Conservation (phyloP, 2,329 filamentous ascomycete species). For the Cercospora sojina region DNA sequence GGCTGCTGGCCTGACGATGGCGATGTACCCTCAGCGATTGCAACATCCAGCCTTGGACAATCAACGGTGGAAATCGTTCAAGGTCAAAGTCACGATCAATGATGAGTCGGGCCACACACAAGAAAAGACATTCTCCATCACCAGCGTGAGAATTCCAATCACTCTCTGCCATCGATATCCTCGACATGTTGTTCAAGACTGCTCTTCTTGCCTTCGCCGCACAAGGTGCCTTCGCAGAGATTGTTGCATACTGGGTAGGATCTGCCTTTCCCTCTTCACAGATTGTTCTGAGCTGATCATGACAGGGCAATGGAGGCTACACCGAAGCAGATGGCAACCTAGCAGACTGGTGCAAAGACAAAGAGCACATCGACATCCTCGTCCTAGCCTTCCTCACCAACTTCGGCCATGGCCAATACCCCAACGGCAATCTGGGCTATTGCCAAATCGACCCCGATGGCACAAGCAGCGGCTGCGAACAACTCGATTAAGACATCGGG, state of each 20-base stretch:
- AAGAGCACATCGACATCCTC: conserved; percentile 13
- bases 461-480: conserved; percentile 36
- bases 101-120: neutral
- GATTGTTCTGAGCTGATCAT: too few relatives aligned
- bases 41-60: neutral
- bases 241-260: conserved; percentile 6
- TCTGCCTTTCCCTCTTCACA: too few relatives aligned
- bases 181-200: neutral
- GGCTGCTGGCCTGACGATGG: neutral
- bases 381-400: conserved; percentile 17
- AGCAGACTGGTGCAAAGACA: conserved; percentile 12
- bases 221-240: neutral
- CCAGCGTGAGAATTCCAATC: neutral
- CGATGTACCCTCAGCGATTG: neutral
- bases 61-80: neutral
- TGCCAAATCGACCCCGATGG: conserved; percentile 18
- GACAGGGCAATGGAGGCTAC: conserved; percentile 2
- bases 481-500: conserved; percentile 41
- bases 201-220: neutral
- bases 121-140: neutral
- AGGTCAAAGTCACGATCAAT: neutral
- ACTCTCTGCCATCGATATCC: neutral
- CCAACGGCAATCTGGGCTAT: conserved; percentile 11
- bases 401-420: conserved; percentile 16
- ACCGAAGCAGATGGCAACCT: conserved; percentile 5